Base-by-base conservation (phyloP, 768 basidiomycete species). In the Pisolithus microcarpus region DNA sequence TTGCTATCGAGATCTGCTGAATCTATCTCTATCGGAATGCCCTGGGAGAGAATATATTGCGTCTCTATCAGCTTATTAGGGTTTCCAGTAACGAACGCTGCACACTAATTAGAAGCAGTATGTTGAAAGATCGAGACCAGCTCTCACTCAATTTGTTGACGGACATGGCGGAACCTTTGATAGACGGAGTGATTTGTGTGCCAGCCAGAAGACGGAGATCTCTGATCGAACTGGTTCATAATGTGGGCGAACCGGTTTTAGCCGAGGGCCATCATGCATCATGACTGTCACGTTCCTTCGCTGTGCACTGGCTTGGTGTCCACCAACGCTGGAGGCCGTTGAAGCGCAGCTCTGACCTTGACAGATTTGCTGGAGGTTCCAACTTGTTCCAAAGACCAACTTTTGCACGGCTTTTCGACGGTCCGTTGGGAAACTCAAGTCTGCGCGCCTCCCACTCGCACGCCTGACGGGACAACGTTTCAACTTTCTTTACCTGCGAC, bases 21-120 rank as follows among this genome's bases (percentile, higher is more conserved):
- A 48, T 85, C 82, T 45, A 98, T 78, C 48, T 84, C 79, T 57
- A 97, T 79, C 8, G 84, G 79, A 15, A 70, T 61, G 5, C 81
- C 81, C 13, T 79, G 71, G 0, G 77, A 78, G 16, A 98, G 75
- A 63, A 98, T 97, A 30, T 80, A 79, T 59, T 81, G 80, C 54
- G 94, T 91, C 70, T 98, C 95, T 52, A 75, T 78, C 24, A 98
- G 74, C 67, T 98, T 98, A 73, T 93, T 91, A 18, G 84, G 79
- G 64, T 98, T 97, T 24, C 93, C 91, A 0, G 95, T 97, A 16
- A 97, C 91, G 65, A 97, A 96, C 23, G 87, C 93, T 95, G 50
- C 19, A 31, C n/a, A 11, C 53, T 5, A 18, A 39, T 68, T 44
- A 65, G 42, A 48, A 46, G 11, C n/a, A 13, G 21, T 34, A 36